Evolutionary conservation across 805 yeast species (phyloP).

Genomic region (Yamadazyma sp.): DNA sequence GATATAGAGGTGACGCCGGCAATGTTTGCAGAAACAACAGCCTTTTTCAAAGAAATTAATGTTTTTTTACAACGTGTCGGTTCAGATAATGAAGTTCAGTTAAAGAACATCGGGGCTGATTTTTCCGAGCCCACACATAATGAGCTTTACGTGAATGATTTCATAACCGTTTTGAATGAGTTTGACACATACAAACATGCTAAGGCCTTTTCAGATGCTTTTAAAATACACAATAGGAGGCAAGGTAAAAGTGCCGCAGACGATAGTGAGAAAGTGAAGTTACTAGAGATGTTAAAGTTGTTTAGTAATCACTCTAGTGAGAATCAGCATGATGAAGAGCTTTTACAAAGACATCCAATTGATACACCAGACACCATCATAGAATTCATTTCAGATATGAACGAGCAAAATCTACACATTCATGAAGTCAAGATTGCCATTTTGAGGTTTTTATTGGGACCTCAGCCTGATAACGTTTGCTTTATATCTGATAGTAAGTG

Average conservation of each 20-base stretch:
- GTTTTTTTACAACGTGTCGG: not conserved
- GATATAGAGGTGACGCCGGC: conserved; percentile 6
- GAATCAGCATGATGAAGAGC: not conserved
- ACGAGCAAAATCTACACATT: conserved; percentile 7
- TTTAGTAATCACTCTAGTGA: not conserved
- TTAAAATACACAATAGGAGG: not conserved
- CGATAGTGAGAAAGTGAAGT: conserved; percentile 24
- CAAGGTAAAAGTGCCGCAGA: not conserved
- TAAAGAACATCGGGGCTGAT: conserved; percentile 6
- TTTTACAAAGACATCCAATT: not conserved
- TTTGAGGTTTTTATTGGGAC: conserved; percentile 23
- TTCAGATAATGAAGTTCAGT: not conserved
- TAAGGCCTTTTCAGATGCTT: conserved; percentile 3
- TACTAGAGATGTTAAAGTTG: conserved; percentile 35
- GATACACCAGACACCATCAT: not conserved
- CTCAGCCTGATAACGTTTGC: conserved; percentile 22
- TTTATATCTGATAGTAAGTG: conserved; percentile 39
- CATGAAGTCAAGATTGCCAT: conserved; percentile 25
- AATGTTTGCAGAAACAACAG: conserved; percentile 15
- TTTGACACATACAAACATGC: conserved; percentile 1
- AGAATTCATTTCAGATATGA: conserved; percentile 1
- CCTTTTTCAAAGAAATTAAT: conserved; percentile 10
- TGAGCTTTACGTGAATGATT: conserved; percentile 6
- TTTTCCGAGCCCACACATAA: conserved; percentile 2
- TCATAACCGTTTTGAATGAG: conserved; percentile 8